Conservation (phyloP, 2,329 filamentous ascomycete genomes). For the Ophiostoma populinum region DNA sequence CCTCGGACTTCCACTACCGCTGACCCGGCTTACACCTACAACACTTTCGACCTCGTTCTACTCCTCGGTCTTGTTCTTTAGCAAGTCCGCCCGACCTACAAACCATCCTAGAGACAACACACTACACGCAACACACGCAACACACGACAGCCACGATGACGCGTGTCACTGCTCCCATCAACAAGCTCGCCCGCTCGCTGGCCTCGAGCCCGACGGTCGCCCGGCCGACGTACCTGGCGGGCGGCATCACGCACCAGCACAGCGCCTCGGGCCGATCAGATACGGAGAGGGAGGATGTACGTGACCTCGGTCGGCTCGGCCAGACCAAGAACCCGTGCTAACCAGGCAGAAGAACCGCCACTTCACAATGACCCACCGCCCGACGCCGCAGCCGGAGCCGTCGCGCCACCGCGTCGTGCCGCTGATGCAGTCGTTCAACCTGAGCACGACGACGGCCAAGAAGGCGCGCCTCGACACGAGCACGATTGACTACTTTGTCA, state of each 20-base stretch:
- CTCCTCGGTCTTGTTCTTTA: too few species aligned
- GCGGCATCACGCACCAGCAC: conserved; percentile 17
- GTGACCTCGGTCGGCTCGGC: conserved; percentile 9
- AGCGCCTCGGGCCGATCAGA: conserved; percentile 27
- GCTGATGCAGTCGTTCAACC: conserved; percentile 50
- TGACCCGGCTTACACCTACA: too few species aligned
- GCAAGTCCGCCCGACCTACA: too few species aligned
- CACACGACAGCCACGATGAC: conserved; percentile 22
- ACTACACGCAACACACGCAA: neutral
- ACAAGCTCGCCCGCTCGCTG: conserved; percentile 30
- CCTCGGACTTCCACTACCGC: too few species aligned
- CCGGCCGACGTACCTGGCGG: conserved; percentile 15
- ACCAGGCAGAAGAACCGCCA: conserved; percentile 16
- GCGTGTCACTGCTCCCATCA: conserved; percentile 29
- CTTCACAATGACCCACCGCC: conserved; percentile 30
- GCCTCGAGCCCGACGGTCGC: conserved; percentile 23
- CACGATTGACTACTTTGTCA: conserved; percentile 34
- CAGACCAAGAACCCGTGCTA: neutral
- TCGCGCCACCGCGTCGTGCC: conserved; percentile 29
- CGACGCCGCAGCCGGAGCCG: conserved; percentile 25
- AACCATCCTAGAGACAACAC: neutral
- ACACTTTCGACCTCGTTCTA: too few species aligned
- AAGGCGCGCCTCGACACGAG: conserved; percentile 17
- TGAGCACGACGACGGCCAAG: conserved; percentile 29
- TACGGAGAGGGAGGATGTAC: conserved; percentile 25